A percentile compares a stretch with the other conserved stretches of the same genome.
phyloP scores from a whole-genome alignment of 345 rosid genomes.

The Populus pruinosa region DNA sequence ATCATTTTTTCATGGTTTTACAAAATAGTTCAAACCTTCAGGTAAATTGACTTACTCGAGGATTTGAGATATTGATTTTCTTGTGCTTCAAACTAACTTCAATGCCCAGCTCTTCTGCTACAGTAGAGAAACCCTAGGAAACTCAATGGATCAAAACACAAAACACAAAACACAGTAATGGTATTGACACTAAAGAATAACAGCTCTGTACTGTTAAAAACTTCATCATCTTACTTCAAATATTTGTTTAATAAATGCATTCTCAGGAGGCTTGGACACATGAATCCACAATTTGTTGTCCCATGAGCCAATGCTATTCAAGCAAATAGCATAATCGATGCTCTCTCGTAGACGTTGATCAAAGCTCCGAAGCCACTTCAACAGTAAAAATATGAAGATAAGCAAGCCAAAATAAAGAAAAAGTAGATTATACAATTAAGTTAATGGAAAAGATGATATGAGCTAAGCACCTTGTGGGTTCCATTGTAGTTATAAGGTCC shows the following conservation, averaged over 20 bases:
- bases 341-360: slow-evolving; percentile 96
- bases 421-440: slow-evolving; percentile 5
- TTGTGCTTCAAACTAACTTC: slow-evolving; percentile 87
- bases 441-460: not conserved
- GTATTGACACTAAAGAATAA: slow-evolving; percentile 9
- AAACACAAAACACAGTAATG: slow-evolving; percentile 16
- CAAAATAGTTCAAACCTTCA: not conserved
- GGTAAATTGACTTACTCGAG: slow-evolving; percentile 68
- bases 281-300: slow-evolving; percentile 65
- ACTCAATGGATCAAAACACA: slow-evolving; percentile 16
- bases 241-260: slow-evolving; percentile 81
- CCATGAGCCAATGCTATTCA: slow-evolving; percentile 91
- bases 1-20: no score
- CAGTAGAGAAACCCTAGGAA: slow-evolving; percentile 71
- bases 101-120: slow-evolving; percentile 73
- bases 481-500: slow-evolving; percentile 98
- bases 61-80: slow-evolving; percentile 90
- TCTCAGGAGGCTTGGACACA: slow-evolving; percentile 95
- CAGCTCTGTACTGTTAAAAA: not conserved
- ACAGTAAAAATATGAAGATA: slow-evolving; percentile 19
- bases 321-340: slow-evolving; percentile 95
- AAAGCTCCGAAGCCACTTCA: slow-evolving; percentile 96
- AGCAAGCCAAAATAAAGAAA: not conserved
- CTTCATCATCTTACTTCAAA: slow-evolving; percentile 59
- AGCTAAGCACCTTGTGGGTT: slow-evolving; percentile 72